A percentile compares a stretch with the other conserved stretches of the same genome.
phyloP scores from a whole-genome alignment of 2,329 filamentous ascomycete species.

The Bipolaris zeicola region DNA sequence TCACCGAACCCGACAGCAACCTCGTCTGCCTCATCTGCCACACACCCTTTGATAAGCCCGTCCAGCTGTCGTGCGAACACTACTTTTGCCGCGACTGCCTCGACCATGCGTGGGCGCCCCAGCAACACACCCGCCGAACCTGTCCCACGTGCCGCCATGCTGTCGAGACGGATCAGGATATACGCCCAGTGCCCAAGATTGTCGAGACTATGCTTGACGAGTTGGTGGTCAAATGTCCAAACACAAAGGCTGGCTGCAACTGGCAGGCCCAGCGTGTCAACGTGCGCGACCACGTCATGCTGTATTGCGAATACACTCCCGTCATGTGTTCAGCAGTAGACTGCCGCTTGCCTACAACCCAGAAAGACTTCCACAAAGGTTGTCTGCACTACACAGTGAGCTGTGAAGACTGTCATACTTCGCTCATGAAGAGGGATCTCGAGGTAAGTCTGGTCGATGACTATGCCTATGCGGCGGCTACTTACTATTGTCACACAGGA shows the following conservation, averaged over 20 bases:
- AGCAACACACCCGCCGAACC: conserved; percentile 42
- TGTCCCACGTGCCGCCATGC: conserved; percentile 65
- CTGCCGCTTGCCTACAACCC: conserved; percentile 59
- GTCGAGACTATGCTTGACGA: conserved; percentile 67
- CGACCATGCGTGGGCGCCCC: conserved; percentile 46
- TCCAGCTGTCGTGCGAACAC: conserved; percentile 65
- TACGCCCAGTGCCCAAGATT: conserved; percentile 57
- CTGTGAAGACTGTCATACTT: conserved; percentile 60
- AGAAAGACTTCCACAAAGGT: conserved; percentile 59
- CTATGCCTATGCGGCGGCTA: conserved; percentile 33
- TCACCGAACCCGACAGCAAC: conserved; percentile 62
- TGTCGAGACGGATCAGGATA: conserved; percentile 38
- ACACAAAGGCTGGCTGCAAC: conserved; percentile 59
- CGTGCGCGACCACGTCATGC: conserved; percentile 64
- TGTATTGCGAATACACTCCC: conserved; percentile 63
- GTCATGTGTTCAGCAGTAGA: conserved; percentile 58
- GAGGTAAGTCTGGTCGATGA: conserved; percentile 45
- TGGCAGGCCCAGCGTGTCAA: conserved; percentile 61
- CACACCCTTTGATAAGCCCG: conserved; percentile 64
- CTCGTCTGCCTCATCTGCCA: conserved; percentile 69
- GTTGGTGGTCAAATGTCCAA: conserved; percentile 64
- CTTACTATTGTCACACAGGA: conserved; percentile 41
- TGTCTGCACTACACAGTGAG: conserved; percentile 61
- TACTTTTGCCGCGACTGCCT: conserved; percentile 67
- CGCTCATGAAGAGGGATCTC: conserved; percentile 61